A percentile compares a stretch with the other conserved stretches of the same genome.
Conservation (phyloP, 2,329 filamentous ascomycete species). For the Cladosporium austrohemisphaericum region DNA sequence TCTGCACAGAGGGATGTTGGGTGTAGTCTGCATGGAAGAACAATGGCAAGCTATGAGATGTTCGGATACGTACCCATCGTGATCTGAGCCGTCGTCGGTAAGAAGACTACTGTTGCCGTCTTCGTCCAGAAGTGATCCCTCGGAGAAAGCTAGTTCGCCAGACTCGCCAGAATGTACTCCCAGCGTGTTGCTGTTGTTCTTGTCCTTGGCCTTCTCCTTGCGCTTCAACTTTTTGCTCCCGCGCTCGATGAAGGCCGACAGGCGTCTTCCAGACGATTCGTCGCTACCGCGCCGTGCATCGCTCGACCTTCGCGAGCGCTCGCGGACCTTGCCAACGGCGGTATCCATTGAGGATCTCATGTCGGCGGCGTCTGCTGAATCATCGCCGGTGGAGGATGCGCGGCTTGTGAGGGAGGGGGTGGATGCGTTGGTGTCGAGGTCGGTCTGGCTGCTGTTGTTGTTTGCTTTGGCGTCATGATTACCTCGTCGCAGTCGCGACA, state of each 20-base stretch:
- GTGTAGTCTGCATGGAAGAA: neutral
- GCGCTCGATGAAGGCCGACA: conserved; percentile 46
- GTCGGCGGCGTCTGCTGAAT: conserved; percentile 20
- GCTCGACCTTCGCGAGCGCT: conserved; percentile 35
- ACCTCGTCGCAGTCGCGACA: conserved; percentile 9
- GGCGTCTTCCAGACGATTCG: conserved; percentile 39
- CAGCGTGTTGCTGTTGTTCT: conserved; percentile 12
- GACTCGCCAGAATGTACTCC: conserved; percentile 36
- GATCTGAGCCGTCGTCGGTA: conserved; percentile 51
- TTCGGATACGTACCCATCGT: conserved; percentile 29
- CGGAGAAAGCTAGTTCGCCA: conserved; percentile 13
- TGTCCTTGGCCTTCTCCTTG: conserved; percentile 20
- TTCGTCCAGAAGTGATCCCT: conserved; percentile 38
- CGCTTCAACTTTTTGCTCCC: conserved; percentile 25
- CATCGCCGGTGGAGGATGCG: conserved; percentile 17
- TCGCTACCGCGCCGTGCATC: conserved; percentile 40
- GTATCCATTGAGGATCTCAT: conserved; percentile 37
- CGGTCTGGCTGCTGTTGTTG: neutral
- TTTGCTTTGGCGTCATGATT: conserved; percentile 4
- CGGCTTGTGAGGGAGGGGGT: conserved; percentile 28
- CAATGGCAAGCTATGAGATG: neutral
- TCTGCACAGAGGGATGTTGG: neutral
- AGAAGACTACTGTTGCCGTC: conserved; percentile 48
- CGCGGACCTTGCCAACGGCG: conserved; percentile 38
- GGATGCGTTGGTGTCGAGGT: conserved; percentile 29